Conservation (phyloP, 495 filamentous ascomycete species). For the Pyrenopolyporus hunteri region DNA sequence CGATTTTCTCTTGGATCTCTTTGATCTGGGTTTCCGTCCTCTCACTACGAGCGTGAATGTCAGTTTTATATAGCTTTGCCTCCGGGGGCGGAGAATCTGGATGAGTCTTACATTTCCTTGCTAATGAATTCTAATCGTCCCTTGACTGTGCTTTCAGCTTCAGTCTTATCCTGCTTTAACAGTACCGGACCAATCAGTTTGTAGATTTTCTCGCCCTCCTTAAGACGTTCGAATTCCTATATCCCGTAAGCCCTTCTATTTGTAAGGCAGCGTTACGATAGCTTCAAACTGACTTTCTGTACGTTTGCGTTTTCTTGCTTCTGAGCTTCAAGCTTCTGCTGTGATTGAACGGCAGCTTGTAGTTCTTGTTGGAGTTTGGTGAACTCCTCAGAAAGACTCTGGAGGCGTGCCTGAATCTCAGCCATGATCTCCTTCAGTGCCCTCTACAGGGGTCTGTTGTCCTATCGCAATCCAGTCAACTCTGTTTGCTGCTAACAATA, state of each 20-base stretch:
- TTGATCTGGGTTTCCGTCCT: slow-evolving; percentile 82
- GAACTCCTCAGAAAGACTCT: slow-evolving; percentile 84
- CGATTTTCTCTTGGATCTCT: slow-evolving; percentile 78
- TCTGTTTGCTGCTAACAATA: neutral
- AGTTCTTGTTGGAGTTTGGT: slow-evolving; percentile 87
- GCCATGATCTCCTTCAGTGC: slow-evolving; percentile 46
- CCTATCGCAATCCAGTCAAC: neutral
- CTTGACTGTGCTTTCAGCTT: slow-evolving; percentile 88
- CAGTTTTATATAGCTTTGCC: neutral
- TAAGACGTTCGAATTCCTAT: slow-evolving; percentile 81
- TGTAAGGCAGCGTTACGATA: neutral
- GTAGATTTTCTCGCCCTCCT: slow-evolving; percentile 86
- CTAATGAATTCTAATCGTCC: slow-evolving; percentile 89
- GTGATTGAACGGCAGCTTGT: slow-evolving; percentile 72
- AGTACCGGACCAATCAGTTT: slow-evolving; percentile 93
- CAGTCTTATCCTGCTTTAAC: slow-evolving; percentile 88
- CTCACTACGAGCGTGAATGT: slow-evolving; percentile 60
- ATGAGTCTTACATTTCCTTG: slow-evolving; percentile 81
- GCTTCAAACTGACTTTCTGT: slow-evolving; percentile 65
- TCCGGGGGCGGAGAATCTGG: neutral
- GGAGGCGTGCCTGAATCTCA: slow-evolving; percentile 64
- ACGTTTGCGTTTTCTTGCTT: slow-evolving; percentile 90
- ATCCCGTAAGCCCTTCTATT: slow-evolving; percentile 19
- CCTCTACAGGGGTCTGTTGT: neutral
- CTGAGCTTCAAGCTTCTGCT: slow-evolving; percentile 93